Percentiles rank a stretch among this genome's conserved stretches.
Evolutionary conservation across 176 grass and related monocot genomes (phyloP).

Genomic region (Musa beccarii): DNA sequence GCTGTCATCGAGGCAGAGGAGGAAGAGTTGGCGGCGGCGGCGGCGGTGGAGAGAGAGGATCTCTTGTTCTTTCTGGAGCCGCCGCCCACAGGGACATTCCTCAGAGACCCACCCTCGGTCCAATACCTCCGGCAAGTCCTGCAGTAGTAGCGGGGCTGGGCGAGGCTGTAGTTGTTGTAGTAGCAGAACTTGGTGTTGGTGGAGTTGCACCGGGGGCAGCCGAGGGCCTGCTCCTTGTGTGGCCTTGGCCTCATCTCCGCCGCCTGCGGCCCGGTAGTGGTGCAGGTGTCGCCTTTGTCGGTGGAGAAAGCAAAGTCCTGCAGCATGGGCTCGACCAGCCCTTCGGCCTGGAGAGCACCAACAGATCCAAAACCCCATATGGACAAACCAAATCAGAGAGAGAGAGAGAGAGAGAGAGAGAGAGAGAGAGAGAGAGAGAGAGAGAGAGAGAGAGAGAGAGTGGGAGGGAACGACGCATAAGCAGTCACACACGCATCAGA

Average conservation of each 20-base stretch:
- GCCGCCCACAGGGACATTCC: slow-evolving; percentile 94
- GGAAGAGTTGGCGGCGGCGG: slow-evolving; percentile 16
- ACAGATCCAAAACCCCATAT: slow-evolving; percentile 21
- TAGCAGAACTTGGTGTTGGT: slow-evolving; percentile 99
- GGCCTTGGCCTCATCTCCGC: slow-evolving; percentile 55
- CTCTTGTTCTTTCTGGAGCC: slow-evolving; percentile 93
- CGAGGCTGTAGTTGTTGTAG: slow-evolving; percentile 98
- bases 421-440: slow-evolving; percentile 43
- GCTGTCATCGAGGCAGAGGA: slow-evolving; percentile 21
- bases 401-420: slow-evolving; percentile 48
- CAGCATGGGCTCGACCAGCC: slow-evolving; percentile 64
- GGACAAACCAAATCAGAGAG: slow-evolving; percentile 25
- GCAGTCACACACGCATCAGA: too few relatives aligned
- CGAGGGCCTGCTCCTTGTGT: slow-evolving; percentile 80
- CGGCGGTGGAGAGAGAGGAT: slow-evolving; percentile 16
- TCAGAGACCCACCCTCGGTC: slow-evolving; percentile 84
- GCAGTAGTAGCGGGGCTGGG: slow-evolving; percentile 94
- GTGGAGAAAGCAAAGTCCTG: slow-evolving; percentile 42
- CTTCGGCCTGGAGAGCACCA: slow-evolving; percentile 32
- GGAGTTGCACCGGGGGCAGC: slow-evolving; percentile 93
- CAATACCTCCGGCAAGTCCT: slow-evolving; percentile 92
- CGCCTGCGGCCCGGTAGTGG: neutral
- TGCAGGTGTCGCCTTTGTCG: slow-evolving; percentile 13
- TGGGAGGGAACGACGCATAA: neutral
- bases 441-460: slow-evolving; percentile 51